These are phyloP conservation scores for Pelargonium citronellum DNA, from an alignment of 441 rosid genomes.

Conservation along the genomic window DNA sequence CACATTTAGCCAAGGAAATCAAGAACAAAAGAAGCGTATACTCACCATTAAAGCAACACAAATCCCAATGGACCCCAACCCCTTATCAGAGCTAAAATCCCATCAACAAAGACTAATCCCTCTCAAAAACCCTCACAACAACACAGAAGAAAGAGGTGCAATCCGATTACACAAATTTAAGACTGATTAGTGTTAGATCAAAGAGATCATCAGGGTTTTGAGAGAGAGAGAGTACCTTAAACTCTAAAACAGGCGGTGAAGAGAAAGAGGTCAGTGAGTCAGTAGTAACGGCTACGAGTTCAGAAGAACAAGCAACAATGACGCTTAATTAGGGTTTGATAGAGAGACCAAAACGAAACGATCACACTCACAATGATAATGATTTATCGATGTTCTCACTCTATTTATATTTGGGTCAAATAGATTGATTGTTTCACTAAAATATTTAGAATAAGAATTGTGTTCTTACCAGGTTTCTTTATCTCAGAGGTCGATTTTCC, in stretches of 20 bases:
- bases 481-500: not conserved
- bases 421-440: not conserved
- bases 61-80: not conserved
- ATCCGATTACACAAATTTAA: not conserved
- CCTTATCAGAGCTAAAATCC: not conserved
- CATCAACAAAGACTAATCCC: not conserved
- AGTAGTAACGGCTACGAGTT: slow-evolving; percentile 1
- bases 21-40: not conserved
- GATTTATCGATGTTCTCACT: not conserved
- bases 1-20: not conserved
- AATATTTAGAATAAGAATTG: not conserved
- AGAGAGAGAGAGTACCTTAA: not conserved
- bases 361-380: not conserved
- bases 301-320: slow-evolving; percentile 1
- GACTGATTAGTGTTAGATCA: not conserved
- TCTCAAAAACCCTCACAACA: not conserved
- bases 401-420: not conserved
- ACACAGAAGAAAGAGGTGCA: not conserved
- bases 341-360: not conserved
- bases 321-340: not conserved
- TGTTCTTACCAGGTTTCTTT: not conserved
- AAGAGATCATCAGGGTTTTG: not conserved
- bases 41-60: not conserved
- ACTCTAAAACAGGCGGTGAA: not conserved
- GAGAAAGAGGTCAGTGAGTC: not conserved